Conservation (phyloP, 2,329 filamentous ascomycete genomes). For the Podosphaera fusca region DNA sequence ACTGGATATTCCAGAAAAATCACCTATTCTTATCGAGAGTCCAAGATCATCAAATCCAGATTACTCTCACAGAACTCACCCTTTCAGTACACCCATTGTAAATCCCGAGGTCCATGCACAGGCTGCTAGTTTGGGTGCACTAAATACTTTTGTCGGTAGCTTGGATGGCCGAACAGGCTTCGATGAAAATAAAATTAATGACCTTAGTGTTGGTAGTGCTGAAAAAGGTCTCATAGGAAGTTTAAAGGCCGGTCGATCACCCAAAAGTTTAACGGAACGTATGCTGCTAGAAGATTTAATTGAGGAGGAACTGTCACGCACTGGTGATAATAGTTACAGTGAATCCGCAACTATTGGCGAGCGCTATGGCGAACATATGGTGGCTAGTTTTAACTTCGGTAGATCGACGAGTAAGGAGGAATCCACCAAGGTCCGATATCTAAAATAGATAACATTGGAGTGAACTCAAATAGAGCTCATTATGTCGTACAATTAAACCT, state of each 20-base stretch:
- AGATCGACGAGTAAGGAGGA: too few relatives aligned
- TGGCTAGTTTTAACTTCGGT: too few relatives aligned
- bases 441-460: too few relatives aligned
- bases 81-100: slow-evolving; percentile 29
- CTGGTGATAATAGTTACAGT: too few relatives aligned
- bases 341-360: too few relatives aligned
- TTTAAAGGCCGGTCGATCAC: slow-evolving; percentile 8
- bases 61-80: slow-evolving; percentile 29
- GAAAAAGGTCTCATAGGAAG: slow-evolving; percentile 1
- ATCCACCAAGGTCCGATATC: too few relatives aligned
- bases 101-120: slow-evolving; percentile 25
- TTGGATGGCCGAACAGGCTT: slow-evolving; percentile 16
- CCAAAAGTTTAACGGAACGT: slow-evolving; percentile 14
- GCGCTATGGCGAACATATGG: too few relatives aligned
- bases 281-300: slow-evolving; percentile 14
- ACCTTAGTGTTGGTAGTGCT: slow-evolving; percentile 6
- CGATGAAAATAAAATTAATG: slow-evolving; percentile 12
- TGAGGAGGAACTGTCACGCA: background rate
- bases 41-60: slow-evolving; percentile 9
- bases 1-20: slow-evolving; percentile 4
- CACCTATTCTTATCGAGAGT: background rate
- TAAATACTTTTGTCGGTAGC: slow-evolving; percentile 29
- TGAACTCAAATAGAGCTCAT: too few relatives aligned
- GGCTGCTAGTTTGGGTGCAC: slow-evolving; percentile 24
- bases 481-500: too few relatives aligned